Evolutionary conservation across 495 filamentous ascomycete species (phyloP).

Genomic region (Penicillium herquei): DNA sequence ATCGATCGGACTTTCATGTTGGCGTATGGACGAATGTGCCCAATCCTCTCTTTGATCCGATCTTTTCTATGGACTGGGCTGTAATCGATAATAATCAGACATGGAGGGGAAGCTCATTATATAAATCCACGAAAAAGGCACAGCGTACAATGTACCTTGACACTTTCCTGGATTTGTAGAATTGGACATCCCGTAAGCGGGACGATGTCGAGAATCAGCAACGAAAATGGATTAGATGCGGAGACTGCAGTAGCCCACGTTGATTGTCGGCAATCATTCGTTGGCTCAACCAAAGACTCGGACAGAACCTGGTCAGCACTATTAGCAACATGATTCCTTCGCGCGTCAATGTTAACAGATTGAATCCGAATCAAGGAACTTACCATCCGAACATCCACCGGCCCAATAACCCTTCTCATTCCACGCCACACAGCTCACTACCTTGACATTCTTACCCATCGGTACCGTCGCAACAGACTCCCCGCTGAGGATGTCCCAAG

Average conservation of each 20-base stretch:
- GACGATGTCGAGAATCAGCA: neutral
- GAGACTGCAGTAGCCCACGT: constrained; percentile 6
- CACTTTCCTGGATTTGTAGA: no score
- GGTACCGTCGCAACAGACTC: constrained; percentile 59
- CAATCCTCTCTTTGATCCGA: no score
- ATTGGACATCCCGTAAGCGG: neutral
- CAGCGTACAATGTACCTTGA: no score
- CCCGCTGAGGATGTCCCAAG: constrained; percentile 86
- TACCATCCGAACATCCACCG: constrained; percentile 61
- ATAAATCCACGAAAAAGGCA: no score
- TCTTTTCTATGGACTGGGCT: no score
- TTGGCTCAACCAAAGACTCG: constrained; percentile 26
- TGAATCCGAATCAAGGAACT: constrained; percentile 9
- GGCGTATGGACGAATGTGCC: neutral
- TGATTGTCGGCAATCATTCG: constrained; percentile 1
- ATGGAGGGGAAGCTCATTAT: no score
- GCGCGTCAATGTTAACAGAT: no score
- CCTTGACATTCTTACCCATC: constrained; percentile 57
- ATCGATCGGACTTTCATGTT: constrained; percentile 7
- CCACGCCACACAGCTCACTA: constrained; percentile 68
- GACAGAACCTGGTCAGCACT: constrained; percentile 19
- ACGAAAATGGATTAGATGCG: neutral
- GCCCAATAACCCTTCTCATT: constrained; percentile 66
- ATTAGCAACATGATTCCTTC: no score
- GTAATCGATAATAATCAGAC: no score